Percentiles rank a stretch among this genome's conserved stretches.
These are phyloP conservation scores for Tricholoma matsutake DNA, from an alignment of 768 basidiomycete species.

Conservation along the genomic window DNA sequence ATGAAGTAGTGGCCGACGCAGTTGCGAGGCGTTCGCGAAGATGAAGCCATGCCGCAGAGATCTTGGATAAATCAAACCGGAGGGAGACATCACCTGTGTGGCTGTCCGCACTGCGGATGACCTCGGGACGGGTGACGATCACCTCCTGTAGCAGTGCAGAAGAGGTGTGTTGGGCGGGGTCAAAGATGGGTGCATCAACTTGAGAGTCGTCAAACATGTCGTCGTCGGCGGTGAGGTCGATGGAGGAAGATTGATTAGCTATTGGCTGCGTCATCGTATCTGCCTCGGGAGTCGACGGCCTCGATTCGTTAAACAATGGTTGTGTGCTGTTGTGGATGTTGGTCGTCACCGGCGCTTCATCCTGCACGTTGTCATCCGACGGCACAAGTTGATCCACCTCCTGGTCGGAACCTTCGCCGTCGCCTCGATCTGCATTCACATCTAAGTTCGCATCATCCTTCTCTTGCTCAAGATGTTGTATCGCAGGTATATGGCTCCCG, in stretches of 20 bases:
- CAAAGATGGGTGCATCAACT: conserved; percentile 11
- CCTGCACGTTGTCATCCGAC: neutral
- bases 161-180: conserved; percentile 10
- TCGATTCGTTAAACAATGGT: neutral
- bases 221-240: conserved; percentile 17
- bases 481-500: conserved; percentile 34
- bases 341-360: neutral
- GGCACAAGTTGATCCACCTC: neutral
- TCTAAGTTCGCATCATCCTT: conserved; percentile 17
- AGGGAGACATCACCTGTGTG: conserved; percentile 24
- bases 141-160: conserved; percentile 14
- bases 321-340: neutral
- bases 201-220: conserved; percentile 22
- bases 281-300: neutral
- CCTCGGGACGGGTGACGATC: conserved; percentile 35
- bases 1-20: neutral
- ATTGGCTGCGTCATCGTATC: conserved; percentile 14
- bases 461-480: conserved; percentile 15
- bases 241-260: conserved; percentile 5
- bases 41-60: conserved; percentile 23
- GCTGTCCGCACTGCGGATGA: conserved; percentile 32
- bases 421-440: neutral
- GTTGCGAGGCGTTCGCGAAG: conserved; percentile 4
- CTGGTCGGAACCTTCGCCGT: neutral
- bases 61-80: conserved; percentile 31